Evolutionary conservation across 1,139 yeast genomes (phyloP).

Genomic region (Nakaseomyces kungkrabaensis): DNA sequence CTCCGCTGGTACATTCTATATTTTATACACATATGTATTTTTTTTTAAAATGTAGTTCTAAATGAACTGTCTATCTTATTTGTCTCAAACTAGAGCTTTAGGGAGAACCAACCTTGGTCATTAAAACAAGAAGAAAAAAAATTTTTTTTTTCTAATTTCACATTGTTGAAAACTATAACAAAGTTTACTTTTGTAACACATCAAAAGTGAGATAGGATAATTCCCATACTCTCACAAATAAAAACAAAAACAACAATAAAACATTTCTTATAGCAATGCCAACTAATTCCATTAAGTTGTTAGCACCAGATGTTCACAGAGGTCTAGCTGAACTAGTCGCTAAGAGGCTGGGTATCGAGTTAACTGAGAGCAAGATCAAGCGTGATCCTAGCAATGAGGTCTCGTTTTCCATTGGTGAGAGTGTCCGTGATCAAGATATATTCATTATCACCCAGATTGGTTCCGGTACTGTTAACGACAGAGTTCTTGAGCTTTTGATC

Average conservation of each 20-base stretch:
- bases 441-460: slow-evolving; percentile 85
- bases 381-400: slow-evolving; percentile 79
- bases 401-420: slow-evolving; percentile 85
- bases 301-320: slow-evolving; percentile 84
- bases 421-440: slow-evolving; percentile 93
- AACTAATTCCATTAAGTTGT: slow-evolving; percentile 74
- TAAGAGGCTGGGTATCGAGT: slow-evolving; percentile 47
- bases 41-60: not conserved
- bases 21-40: not conserved
- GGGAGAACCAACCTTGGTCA: not conserved
- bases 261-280: slow-evolving; percentile 37
- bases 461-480: slow-evolving; percentile 83
- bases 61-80: not conserved
- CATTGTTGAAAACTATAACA: not conserved
- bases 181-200: no score
- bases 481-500: slow-evolving; percentile 75
- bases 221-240: no score
- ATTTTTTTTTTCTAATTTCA: not conserved
- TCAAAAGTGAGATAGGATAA: no score
- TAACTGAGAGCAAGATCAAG: slow-evolving; percentile 57
- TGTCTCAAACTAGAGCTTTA: not conserved
- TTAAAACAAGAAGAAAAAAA: not conserved
- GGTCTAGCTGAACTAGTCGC: slow-evolving; percentile 84
- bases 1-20: not conserved
- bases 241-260: not conserved